Percentiles rank a stretch among this genome's conserved stretches.
Evolutionary conservation across 192 early-diverging fungal genomes (phyloP).

Genomic region (Coemansia sp.): DNA sequence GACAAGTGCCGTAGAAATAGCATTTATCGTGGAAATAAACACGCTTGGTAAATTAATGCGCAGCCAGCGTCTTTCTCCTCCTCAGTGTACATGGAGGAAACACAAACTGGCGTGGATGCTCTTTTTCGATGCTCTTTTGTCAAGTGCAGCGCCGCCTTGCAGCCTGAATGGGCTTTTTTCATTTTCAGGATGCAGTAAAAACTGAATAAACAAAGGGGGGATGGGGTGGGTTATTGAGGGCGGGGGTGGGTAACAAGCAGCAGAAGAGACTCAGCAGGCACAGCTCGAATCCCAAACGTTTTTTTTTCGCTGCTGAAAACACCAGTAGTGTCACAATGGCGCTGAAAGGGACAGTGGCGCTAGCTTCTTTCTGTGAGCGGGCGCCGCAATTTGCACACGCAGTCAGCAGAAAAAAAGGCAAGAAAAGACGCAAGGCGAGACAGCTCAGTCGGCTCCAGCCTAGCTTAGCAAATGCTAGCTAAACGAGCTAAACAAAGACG

Average conservation of each 20-base stretch:
- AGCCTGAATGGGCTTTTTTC: not conserved
- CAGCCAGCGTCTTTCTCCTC: not conserved
- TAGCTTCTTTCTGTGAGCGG: slow-evolving; percentile 23
- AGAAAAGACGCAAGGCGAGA: not conserved
- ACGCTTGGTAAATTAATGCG: not conserved
- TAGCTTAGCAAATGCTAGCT: not conserved
- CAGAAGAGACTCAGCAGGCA: not conserved
- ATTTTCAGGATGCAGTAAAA: not conserved
- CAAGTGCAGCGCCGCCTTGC: not conserved
- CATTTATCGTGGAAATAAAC: not conserved
- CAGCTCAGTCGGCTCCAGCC: not conserved
- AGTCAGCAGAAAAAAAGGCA: not conserved
- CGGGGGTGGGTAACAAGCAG: not conserved
- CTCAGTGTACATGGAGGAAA: not conserved
- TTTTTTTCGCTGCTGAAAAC: not conserved
- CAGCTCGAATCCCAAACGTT: not conserved
- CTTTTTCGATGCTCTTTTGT: not conserved
- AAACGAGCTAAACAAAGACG: not conserved
- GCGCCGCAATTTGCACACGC: slow-evolving; percentile 20
- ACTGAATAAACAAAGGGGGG: not conserved
- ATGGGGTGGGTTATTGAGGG: not conserved
- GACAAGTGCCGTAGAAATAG: not conserved
- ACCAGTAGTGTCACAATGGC: not conserved
- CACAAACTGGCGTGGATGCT: not conserved
- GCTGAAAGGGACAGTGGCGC: slow-evolving; percentile 26